Percentiles rank a stretch among this genome's conserved stretches.
Evolutionary conservation across 176 grass and related monocot species (phyloP).

Genomic region (Cocos nucifera): DNA sequence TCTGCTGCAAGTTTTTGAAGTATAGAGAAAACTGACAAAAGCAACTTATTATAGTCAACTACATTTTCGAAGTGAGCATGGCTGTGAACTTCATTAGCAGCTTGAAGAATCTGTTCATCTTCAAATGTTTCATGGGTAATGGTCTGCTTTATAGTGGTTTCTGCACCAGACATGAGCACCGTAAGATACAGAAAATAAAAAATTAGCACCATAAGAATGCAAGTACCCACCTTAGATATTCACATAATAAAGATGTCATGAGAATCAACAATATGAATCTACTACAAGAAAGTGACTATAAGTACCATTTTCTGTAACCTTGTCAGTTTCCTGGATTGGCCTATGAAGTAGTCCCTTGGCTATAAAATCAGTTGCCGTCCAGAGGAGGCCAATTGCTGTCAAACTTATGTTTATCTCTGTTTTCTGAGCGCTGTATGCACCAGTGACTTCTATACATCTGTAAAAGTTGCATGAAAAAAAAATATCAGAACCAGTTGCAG

Average conservation of each 20-base stretch:
- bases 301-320: slow-evolving; percentile 13
- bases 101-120: not conserved
- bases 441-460: slow-evolving; percentile 92
- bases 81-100: slow-evolving; percentile 8
- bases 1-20: slow-evolving; percentile 78
- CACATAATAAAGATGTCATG: no score
- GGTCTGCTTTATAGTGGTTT: not conserved
- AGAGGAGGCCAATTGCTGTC: slow-evolving; percentile 92
- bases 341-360: slow-evolving; percentile 73
- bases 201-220: not conserved
- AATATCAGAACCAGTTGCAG: slow-evolving; percentile 20
- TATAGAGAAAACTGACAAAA: slow-evolving; percentile 88
- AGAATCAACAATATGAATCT: no score
- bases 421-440: slow-evolving; percentile 83
- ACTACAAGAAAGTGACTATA: no score
- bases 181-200: not conserved
- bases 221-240: not conserved
- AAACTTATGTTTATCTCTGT: slow-evolving; percentile 98
- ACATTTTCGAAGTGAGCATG: slow-evolving; percentile 25
- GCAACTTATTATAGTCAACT: slow-evolving; percentile 79
- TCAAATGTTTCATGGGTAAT: not conserved
- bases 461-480: slow-evolving; percentile 29
- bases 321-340: slow-evolving; percentile 34
- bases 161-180: slow-evolving; percentile 20
- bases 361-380: slow-evolving; percentile 92